Conservation (phyloP, 768 basidiomycete species). For the Mycena floridula region DNA sequence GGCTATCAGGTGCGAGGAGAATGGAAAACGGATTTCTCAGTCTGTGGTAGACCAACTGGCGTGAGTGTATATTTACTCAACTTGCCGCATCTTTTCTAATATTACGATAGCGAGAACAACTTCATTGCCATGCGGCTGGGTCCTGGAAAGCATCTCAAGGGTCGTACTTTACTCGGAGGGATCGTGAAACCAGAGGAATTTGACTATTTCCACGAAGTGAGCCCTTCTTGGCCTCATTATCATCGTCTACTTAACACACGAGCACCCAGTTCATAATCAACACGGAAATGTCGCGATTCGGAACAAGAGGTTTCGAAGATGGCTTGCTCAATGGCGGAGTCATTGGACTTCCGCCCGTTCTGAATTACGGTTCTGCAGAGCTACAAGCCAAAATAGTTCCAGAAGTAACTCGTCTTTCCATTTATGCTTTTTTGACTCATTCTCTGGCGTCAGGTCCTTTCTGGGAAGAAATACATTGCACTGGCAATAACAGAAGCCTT, state of each 20-base stretch:
- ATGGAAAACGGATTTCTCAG: conserved; percentile 80
- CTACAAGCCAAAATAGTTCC: conserved; percentile 66
- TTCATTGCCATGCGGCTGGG: conserved; percentile 88
- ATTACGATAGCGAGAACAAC: conserved; percentile 52
- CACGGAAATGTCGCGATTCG: conserved; percentile 77
- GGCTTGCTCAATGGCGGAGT: conserved; percentile 77
- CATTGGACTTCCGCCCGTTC: conserved; percentile 83
- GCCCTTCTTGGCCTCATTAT: neutral
- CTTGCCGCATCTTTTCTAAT: conserved; percentile 34
- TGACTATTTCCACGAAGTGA: conserved; percentile 90
- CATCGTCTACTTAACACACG: conserved; percentile 1
- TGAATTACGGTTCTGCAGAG: conserved; percentile 82
- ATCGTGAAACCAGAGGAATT: conserved; percentile 76
- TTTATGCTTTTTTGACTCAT: neutral
- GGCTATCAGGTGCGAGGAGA: conserved; percentile 75
- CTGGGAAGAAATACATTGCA: conserved; percentile 80
- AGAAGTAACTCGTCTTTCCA: conserved; percentile 36
- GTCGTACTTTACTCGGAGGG: conserved; percentile 70
- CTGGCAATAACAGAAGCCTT: conserved; percentile 94
- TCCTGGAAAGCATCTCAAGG: conserved; percentile 83
- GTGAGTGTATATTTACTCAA: conserved; percentile 32
- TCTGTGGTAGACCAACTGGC: conserved; percentile 81
- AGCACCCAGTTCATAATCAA: conserved; percentile 57
- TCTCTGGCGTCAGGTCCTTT: conserved; percentile 28
- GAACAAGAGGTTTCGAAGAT: conserved; percentile 83